Base-by-base conservation (phyloP, 805 yeast genomes). In the Cyberlindnera samutprakarnensis region DNA sequence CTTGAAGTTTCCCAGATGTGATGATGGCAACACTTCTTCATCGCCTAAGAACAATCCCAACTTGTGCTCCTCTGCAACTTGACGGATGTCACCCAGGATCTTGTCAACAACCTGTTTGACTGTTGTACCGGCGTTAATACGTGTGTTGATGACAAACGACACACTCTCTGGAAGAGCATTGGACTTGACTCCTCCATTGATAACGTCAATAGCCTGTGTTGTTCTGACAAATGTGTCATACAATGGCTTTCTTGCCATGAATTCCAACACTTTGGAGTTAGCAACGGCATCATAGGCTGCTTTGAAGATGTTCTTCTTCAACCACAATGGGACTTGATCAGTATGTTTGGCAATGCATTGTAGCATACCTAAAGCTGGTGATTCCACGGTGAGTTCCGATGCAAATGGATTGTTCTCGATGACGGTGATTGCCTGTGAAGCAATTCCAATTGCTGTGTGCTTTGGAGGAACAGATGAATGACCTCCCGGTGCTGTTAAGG, bases 401-500 rank as follows among this genome's bases (percentile, higher is more conserved):
- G 57, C 47, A 47, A 61, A 77, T 14, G 75, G 78, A 36, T 69
- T 68, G 17, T 58, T 53, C 52, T 83, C 90, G 31, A 81, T 63
- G 23, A 47, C 43, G 7, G 57, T 50, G 20, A 76, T 59, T 32
- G 80, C 57, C 41, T 75, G 72, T 3, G 81, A 62, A 35, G 75
- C 54, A 14, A 81, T 63, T 3, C 88, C 92, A 53, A 83, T 79
- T 7, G 78, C 67, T 2, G 88, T 80, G 53, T 81, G 86, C 33
- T 69, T 75, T 1, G 85, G 86, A 4, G 88, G 87, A 23, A 68
- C 53, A 11, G 83, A 74, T 1, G 86, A 72, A 47, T 80, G 88
- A 7, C 88, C 90, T 23, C 88, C 88, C n/a, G 74, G 72, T 25
- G 83, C 75, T 14, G 60, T 57, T 29, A 81, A 57, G 3, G 63